Base-by-base conservation (phyloP, 2,329 filamentous ascomycete species). In the Fusarium gaditjirri region DNA sequence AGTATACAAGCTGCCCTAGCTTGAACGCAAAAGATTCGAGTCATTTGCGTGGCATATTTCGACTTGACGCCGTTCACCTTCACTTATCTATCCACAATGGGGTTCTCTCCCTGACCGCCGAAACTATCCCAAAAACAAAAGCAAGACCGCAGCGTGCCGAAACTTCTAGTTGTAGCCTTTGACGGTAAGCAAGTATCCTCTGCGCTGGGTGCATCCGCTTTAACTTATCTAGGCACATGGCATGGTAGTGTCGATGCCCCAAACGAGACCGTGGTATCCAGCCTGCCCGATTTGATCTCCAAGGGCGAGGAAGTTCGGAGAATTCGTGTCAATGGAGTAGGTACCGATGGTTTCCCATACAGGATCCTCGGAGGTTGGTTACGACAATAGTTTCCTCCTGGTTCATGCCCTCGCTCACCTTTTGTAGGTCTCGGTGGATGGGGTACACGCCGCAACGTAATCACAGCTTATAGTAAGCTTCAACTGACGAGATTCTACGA, bases 291-390 rank as follows among this genome's bases (percentile, higher is more conserved):
- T 12, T 33, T 52, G 33, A 52, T 52, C 23, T 36, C 49, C 3
- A 52, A 27, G 1, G 0, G 23, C 33, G 49, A 52, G 0, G 13
- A 36, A 0, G 13, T 36, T 27, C 23, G 23, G 0, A 52, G 36
- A 19, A 52, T 52, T 16, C 49, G 49, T 2, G 33, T 52, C 33
- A 52, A 52, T 0, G 49, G 49, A 6, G 49, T 52, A 1, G 49
- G 33, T 0, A 52, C 13, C 2, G 33, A 36, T 3, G 23, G 23
- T 0, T 12, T 52, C 1, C 36, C 31, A 27, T 33, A 52, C 23
- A 52, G 36, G 2, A n/a, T 52, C 6, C 49, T 52, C 3, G 49
- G 49, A n/a, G 47, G 39, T 39, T 10, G 9, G 36, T 39, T 19
- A 21, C 36, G 21, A n/a, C n/a, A 39, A 39, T 19, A 39, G 17